Evolutionary conservation across 2,329 filamentous ascomycete genomes (phyloP), one percentile per base, ranked within the genome.

Genomic region (Diaporthe nobilis): DNA sequence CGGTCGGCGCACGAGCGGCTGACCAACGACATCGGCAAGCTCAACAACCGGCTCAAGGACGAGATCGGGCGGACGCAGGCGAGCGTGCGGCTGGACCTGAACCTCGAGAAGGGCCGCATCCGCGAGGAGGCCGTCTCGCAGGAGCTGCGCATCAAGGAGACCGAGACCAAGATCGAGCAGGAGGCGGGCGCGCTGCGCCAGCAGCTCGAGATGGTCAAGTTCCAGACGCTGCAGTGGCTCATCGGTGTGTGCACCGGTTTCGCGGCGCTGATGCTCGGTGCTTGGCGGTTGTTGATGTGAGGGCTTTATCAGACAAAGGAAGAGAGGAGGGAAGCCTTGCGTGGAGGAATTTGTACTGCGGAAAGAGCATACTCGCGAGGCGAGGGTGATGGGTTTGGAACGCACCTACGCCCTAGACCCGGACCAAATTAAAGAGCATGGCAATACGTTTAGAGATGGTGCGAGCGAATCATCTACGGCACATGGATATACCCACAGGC

Each of bases 111-210:
- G 87, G 97, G 97, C 20, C 91, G 97, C 77, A 99, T 98, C 79
- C 89, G 97, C 77, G 97, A 99, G 86, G 97, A 99, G 88, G 95
- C 96, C 25, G 97, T 98, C 79, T 94, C 94, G 75, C 97, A 98
- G 86, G 97, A 99, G 85, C 92, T 99, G 85, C 97, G 98, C 88
- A 95, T 99, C 81, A 98, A 98, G 88, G 97, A 99, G 90, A 98
- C 97, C 17, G 97, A 99, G 87, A 98, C 96, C 75, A 93, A 97
- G 85, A 98, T 99, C 81, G 97, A 99, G 88, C 96, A 98, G 86
- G 97, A 98, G 88, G 95, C 97, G 72, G 96, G 96, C 55, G 94
- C 94, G 44, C 84, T 99, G 82, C 89, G 95, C 79, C 97, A 98
- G 88, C 93, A 97, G 86, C 89, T 99, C 65, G 97, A 99, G 87